Conservation (phyloP, 2,329 filamentous ascomycete genomes). For the Fusarium annulatum region DNA sequence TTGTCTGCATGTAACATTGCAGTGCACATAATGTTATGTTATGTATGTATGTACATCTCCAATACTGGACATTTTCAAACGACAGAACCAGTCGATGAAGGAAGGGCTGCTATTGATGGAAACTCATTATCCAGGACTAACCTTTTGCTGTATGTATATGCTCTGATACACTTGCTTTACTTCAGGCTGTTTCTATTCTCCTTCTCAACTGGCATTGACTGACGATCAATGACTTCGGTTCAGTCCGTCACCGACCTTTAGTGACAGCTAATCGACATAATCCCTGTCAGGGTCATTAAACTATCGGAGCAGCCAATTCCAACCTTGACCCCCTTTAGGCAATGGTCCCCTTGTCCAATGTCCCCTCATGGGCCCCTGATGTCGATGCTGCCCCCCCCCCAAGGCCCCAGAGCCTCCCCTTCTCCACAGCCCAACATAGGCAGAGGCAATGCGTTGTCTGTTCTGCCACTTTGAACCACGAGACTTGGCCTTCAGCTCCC, state of each 20-base stretch:
- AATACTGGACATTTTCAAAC: background rate
- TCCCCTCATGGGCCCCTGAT: constrained; percentile 14
- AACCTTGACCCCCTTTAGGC: constrained; percentile 46
- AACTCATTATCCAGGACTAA: background rate
- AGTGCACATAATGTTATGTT: background rate
- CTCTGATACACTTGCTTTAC: background rate
- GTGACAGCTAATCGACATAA: constrained; percentile 21
- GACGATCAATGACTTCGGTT: background rate
- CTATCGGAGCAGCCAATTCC: constrained; percentile 51
- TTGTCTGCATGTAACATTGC: constrained; percentile 15
- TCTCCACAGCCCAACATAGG: constrained; percentile 11
- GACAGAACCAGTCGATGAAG: background rate
- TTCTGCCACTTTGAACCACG: constrained; percentile 5
- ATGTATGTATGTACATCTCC: background rate
- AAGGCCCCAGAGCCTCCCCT: constrained; percentile 4
- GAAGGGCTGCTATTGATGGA: constrained; percentile 12
- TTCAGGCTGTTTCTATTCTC: background rate
- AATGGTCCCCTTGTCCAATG: constrained; percentile 29
- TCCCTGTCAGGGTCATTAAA: constrained; percentile 49
- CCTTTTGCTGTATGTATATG: background rate
- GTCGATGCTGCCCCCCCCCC: background rate
- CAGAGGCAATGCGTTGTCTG: constrained; percentile 13
- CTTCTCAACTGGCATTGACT: background rate
- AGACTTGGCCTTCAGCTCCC: constrained; percentile 6
- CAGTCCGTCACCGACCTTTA: constrained; percentile 6